Percentiles rank a stretch among this genome's conserved stretches.
Evolutionary conservation across 2,329 filamentous ascomycete species (phyloP).

Genomic region (Ophiosphaerella korrae): DNA sequence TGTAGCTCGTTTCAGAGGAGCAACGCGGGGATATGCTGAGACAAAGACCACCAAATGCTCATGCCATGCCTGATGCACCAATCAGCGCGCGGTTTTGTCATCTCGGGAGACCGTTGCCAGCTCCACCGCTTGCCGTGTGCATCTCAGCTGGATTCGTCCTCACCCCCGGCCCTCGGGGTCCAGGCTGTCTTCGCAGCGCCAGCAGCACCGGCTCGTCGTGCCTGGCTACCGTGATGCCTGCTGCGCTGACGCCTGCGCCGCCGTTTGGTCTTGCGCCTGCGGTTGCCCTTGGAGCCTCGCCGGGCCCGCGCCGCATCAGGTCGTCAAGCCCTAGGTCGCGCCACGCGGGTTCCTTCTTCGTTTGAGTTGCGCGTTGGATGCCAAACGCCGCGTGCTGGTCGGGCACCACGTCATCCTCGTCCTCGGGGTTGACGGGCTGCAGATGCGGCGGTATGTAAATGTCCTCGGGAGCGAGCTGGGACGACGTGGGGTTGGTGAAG

Average conservation of each 20-base stretch:
- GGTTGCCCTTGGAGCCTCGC: constrained; percentile 14
- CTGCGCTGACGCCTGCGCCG: constrained; percentile 7
- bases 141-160: constrained; percentile 14
- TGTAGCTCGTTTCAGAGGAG: constrained; percentile 23
- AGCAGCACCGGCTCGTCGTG: constrained; percentile 34
- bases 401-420: constrained; percentile 86
- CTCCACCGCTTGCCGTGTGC: constrained; percentile 1
- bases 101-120: constrained; percentile 43
- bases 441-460: constrained; percentile 81
- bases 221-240: constrained; percentile 14
- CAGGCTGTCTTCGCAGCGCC: constrained; percentile 40
- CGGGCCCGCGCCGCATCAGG: constrained; percentile 69
- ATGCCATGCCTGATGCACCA: too few species aligned
- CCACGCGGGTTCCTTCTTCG: constrained; percentile 73
- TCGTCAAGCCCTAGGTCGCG: constrained; percentile 75
- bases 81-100: constrained; percentile 17
- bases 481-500: constrained; percentile 49
- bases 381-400: constrained; percentile 89
- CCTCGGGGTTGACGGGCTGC: constrained; percentile 83
- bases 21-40: constrained; percentile 9
- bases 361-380: constrained; percentile 79
- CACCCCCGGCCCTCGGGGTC: constrained; percentile 21
- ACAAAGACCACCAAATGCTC: not conserved
- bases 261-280: constrained; percentile 2
- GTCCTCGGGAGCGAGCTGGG: constrained; percentile 62